Conservation (phyloP, 345 rosid species). For the Ricinus communis region DNA sequence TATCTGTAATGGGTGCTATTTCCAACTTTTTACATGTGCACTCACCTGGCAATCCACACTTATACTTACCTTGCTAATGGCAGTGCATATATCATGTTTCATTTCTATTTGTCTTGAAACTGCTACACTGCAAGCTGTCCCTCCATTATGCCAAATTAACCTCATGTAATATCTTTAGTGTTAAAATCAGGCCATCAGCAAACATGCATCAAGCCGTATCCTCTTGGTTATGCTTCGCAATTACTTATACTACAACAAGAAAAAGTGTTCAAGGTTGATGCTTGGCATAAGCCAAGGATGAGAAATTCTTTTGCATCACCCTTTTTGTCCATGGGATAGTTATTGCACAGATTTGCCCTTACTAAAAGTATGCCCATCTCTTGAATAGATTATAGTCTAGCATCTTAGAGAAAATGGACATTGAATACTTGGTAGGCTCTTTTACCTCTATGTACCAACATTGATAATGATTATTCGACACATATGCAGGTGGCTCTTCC, state of each 20-base stretch:
- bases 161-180: not conserved
- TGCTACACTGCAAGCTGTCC: not conserved
- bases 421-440: too few relatives aligned
- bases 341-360: too few relatives aligned
- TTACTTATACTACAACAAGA: too few relatives aligned
- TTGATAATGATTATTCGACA: not conserved
- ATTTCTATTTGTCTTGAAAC: not conserved
- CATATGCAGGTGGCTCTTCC: conserved; percentile 86
- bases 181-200: not conserved
- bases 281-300: too few relatives aligned
- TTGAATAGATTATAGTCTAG: not conserved
- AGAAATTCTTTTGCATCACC: too few relatives aligned
- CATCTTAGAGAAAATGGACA: not conserved
- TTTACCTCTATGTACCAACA: too few relatives aligned
- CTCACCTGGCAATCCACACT: too few relatives aligned
- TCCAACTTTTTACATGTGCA: not conserved
- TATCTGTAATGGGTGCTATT: not conserved
- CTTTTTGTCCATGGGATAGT: too few relatives aligned
- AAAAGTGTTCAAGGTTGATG: too few relatives aligned
- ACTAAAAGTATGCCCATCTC: not conserved
- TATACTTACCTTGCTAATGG: too few relatives aligned
- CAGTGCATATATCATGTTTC: not conserved
- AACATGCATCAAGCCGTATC: not conserved
- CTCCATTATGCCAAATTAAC: not conserved
- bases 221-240: too few relatives aligned